A percentile compares a stretch with the other conserved stretches of the same genome.
Conservation (phyloP, 352 stramenopile genomes). For the Phytophthora pseudosyringae region DNA sequence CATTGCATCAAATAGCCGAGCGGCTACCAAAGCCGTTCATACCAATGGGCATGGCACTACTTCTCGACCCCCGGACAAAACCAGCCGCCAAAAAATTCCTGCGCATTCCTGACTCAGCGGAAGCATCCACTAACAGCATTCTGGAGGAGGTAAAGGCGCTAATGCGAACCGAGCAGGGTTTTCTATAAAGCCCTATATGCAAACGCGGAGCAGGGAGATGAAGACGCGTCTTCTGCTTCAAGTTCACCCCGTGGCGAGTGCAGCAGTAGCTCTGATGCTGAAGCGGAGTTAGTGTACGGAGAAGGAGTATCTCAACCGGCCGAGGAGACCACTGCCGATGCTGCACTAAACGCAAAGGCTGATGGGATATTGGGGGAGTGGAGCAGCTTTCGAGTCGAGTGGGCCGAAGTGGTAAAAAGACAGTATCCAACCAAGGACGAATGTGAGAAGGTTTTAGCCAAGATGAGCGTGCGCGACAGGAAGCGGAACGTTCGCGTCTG, state of each 20-base stretch:
- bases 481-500: constrained; percentile 4
- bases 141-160: neutral
- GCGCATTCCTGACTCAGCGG: neutral
- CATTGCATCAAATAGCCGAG: neutral
- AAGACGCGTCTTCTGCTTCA: neutral
- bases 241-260: neutral
- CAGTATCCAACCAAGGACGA: constrained; percentile 4
- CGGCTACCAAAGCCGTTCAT: neutral
- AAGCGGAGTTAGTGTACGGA: neutral
- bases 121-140: neutral
- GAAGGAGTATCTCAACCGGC: neutral
- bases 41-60: neutral
- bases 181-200: neutral
- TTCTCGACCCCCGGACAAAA: constrained; percentile 4
- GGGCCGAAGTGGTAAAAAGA: neutral
- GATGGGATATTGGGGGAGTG: neutral
- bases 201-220: neutral
- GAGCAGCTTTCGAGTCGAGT: neutral
- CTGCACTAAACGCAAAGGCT: constrained; percentile 4
- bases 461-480: neutral
- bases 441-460: neutral
- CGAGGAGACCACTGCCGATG: neutral
- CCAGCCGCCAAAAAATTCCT: neutral
- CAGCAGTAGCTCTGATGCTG: constrained; percentile 1
- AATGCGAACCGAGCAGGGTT: neutral